Base-by-base conservation (phyloP, 768 basidiomycete genomes). In the Cystoderma amianthinum region DNA sequence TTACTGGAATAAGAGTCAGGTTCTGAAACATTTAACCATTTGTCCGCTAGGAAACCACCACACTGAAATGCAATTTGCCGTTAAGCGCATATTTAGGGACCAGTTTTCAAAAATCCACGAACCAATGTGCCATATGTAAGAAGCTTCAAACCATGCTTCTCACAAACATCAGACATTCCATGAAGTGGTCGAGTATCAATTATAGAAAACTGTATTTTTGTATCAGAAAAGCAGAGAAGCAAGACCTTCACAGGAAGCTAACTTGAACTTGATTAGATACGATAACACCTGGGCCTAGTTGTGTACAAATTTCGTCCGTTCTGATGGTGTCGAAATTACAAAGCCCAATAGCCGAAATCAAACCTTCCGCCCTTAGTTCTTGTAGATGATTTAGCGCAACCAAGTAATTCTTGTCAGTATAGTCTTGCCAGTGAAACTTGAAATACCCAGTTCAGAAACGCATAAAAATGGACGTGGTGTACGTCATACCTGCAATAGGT, bases 241-340 rank as follows among this genome's bases (percentile, higher is more conserved):
- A n/a, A n/a, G n/a, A n/a, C n/a, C n/a, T n/a, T n/a, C n/a, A n/a
- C n/a, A n/a, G n/a, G n/a, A n/a, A 39, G 46, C 60, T 34, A 56
- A 87, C 87, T 71, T 85, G 87, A 5, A 91, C 78, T 62, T 91
- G 88, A 58, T 91, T 90, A 7, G 86, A 82, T 24, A 85, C 82
- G 36, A 91, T 76, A 21, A 70, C 71, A 2, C 80, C 83, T 1
- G 78, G 75, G 3, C 84, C 85, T 17, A 88, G 62, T 36, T 76
- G 70, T 12, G 80, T 76, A 60, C 89, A 91, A 39, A 90, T 86
- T 58, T 90, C 85, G 54, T 87, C 82, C 28, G 79, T 85, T 36
- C 74, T 70, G 34, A 73, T 69, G 1, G 85, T 61, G 59, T 91
- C 87, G 49, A 91, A 91, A 57, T 91, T 91, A 59, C 83, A 85